These are phyloP conservation scores for Debaryomyces robertsiae DNA, from an alignment of 1,139 yeast genomes.

Conservation along the genomic window DNA sequence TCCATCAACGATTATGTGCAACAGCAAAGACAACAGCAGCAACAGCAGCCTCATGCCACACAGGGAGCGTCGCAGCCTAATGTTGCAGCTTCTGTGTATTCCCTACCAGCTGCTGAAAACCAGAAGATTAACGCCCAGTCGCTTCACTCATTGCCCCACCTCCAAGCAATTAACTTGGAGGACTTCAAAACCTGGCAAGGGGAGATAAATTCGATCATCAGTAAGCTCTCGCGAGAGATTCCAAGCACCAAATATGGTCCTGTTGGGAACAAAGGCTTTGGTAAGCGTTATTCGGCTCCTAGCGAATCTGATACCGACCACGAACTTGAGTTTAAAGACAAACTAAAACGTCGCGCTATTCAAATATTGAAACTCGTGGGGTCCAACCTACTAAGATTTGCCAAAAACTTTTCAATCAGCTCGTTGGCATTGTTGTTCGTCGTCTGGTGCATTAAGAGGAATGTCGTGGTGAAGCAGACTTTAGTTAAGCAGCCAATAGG, in stretches of 20 bases:
- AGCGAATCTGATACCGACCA: constrained; percentile 18
- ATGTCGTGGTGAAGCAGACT: constrained; percentile 44
- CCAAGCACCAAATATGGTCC: constrained; percentile 19
- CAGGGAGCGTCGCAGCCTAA: constrained; percentile 17
- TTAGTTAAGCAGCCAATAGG: constrained; percentile 36
- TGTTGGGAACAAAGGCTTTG: constrained; percentile 6
- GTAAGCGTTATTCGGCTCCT: constrained; percentile 7
- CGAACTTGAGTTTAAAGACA: constrained; percentile 26
- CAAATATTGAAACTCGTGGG: constrained; percentile 33
- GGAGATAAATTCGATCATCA: constrained; percentile 45
- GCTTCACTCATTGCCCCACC: constrained; percentile 15
- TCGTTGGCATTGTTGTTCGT: constrained; percentile 42
- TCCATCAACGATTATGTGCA: constrained; percentile 42
- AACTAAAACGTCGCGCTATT: constrained; percentile 27
- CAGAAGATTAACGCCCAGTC: constrained; percentile 12
- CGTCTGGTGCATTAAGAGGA: constrained; percentile 48
- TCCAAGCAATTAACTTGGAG: constrained; percentile 21
- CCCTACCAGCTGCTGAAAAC: constrained; percentile 23
- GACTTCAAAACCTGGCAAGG: constrained; percentile 51
- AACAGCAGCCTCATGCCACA: constrained; percentile 14
- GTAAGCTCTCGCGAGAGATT: constrained; percentile 42
- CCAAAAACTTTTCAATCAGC: constrained; percentile 43
- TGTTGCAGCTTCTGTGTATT: constrained; percentile 25
- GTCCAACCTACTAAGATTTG: constrained; percentile 26
- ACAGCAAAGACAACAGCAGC: constrained; percentile 35